Percentiles rank a stretch among this genome's conserved stretches.
Evolutionary conservation across 192 early-diverging fungal species (phyloP).

Genomic region (Backusella circina): DNA sequence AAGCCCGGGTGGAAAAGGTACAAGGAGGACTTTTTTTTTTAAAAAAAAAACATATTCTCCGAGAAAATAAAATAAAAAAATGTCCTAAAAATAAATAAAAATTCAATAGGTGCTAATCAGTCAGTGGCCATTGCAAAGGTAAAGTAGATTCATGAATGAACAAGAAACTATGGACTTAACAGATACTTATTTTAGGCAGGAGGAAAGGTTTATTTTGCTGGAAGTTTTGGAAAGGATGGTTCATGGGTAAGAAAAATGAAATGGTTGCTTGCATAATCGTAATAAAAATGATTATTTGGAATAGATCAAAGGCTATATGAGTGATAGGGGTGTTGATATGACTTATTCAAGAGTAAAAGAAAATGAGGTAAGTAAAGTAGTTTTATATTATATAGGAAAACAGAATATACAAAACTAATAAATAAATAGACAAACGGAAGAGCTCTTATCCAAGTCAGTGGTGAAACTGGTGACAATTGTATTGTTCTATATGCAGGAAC

Average conservation of each 20-base stretch:
- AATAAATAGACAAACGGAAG: slow-evolving; percentile 72
- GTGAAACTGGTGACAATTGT: slow-evolving; percentile 71
- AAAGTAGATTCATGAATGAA: not conserved
- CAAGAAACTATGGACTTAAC: not conserved
- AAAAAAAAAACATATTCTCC: not conserved
- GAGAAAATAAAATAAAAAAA: not conserved
- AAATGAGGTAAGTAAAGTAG: slow-evolving; percentile 34
- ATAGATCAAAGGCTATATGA: slow-evolving; percentile 58
- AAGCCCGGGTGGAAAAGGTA: slow-evolving; percentile 70
- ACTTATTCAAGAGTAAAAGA: slow-evolving; percentile 49
- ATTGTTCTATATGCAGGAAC: slow-evolving; percentile 84
- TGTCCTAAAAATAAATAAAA: not conserved
- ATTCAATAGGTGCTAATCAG: slow-evolving; percentile 76
- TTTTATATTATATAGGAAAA: not conserved
- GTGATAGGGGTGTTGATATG: slow-evolving; percentile 61
- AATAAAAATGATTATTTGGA: not conserved
- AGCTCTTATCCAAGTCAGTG: slow-evolving; percentile 82
- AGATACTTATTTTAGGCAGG: slow-evolving; percentile 47
- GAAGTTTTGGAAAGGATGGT: slow-evolving; percentile 82
- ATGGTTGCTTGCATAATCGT: not conserved
- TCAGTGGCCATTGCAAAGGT: slow-evolving; percentile 78
- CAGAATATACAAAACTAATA: slow-evolving; percentile 43
- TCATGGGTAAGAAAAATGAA: slow-evolving; percentile 42
- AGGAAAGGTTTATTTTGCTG: slow-evolving; percentile 67
- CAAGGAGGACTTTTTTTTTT: not conserved